Evolutionary conservation across 441 rosid species (phyloP), one percentile per base, ranked within the genome.

Genomic region (Breynia disticha): DNA sequence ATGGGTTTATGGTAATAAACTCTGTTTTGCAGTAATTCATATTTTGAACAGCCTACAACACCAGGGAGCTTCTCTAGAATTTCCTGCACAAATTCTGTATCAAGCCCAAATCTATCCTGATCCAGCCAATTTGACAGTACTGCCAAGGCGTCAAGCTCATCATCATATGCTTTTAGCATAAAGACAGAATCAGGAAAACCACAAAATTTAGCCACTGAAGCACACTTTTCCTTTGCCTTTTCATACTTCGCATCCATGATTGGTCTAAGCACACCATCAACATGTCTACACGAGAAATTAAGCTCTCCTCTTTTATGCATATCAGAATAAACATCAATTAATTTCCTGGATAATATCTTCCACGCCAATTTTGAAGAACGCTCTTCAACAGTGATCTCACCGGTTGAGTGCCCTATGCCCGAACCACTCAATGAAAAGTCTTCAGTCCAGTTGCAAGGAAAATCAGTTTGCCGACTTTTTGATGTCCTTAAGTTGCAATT

Each of bases 81-180:
- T 77, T 94, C 96, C 63, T 76, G 95, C 63, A 94, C 96, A 81
- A 94, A 87, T 48, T 83, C 96, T 46, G 84, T 63, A 52, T 94
- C 99, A 63, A 94, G 60, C 49, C 99, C 99, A 79, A 82, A 94
- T 72, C 99, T 85, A 71, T 86, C 94, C 67, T 78, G 87, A 61
- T 74, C 83, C 65, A 87, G 74, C 99, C 99, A 90, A 66, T 76
- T 73, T 60, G 71, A 64, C 66, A 94, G 71, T 38, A 71, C 66
- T 61, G 70, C 54, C 57, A 73, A 59, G 52, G 65, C 47, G 54
- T 75, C 80, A 71, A 55, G 64, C 67, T 83, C 77, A 63, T 71
- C 79, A 64, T 63, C 67, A 59, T 63, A 54, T 58, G 66, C 76
- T 39, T 61, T 59, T 38, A 73, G 74, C 50, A 75, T 53, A 63